Base-by-base conservation (phyloP, 2,329 filamentous ascomycete genomes). In the Colletotrichum salicis region DNA sequence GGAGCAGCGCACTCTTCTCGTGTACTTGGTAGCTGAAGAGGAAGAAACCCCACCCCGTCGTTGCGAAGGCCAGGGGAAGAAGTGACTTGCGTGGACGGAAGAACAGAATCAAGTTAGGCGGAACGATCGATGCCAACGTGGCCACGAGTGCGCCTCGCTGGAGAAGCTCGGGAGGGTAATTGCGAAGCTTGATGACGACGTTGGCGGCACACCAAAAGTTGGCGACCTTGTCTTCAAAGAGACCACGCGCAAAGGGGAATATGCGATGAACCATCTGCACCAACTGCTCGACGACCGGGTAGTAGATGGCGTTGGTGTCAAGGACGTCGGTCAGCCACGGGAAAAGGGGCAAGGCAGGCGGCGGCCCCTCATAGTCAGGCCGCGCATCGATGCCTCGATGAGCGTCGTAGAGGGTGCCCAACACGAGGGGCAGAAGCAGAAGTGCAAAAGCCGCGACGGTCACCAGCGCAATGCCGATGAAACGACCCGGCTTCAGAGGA, bases 141-240 rank as follows among this genome's bases (percentile, higher is more conserved):
- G 92, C 88, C 1, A 88, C 84, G 1, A 98, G 87, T 2, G 96
- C 94, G 1, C 90, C 89, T 64, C 90, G 90, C 79, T 97, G 94
- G 35, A 99, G 89, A 6, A 94, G 80, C 8, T 88, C 86, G 3
- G 90, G 82, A 1, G 94, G 90, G 75, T 94, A 96, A 22, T 89
- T 85, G 73, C 93, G 89, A 48, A 99, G 89, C 83, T 99, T 99
- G 84, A 97, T 87, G 67, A 97, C 87, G 1, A 96, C 92, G 79
- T 98, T 97, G 67, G 96, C 87, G 5, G 95, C 92, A 80, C 96
- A 99, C 96, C 96, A 99, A 78, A 98, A 93, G 80, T 99, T 99
- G 78, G 96, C 96, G 24, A 99, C 97, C 82, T 99, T 99, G 85
- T 98, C 96, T 83, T 99, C 97, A 78, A 98, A 99, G 7, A 99